phyloP scores from a whole-genome alignment of 192 early-diverging fungal species.

The Dimargaris cristalligena region DNA sequence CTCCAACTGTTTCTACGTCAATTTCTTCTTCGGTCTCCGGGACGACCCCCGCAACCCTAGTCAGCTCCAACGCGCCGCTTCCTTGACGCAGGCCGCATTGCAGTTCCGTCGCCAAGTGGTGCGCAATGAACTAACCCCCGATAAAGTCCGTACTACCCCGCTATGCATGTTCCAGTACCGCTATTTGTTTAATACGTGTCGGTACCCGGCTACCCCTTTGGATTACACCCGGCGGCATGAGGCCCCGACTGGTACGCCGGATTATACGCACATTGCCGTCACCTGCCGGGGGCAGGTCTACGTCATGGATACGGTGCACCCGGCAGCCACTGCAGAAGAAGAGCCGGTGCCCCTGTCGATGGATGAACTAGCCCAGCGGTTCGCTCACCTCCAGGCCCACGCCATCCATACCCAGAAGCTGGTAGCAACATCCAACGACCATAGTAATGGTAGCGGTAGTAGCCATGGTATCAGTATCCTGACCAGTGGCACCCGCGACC shows the following conservation, averaged over 20 bases:
- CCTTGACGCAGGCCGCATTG: slow-evolving; percentile 43
- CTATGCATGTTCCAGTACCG: slow-evolving; percentile 75
- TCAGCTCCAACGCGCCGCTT: slow-evolving; percentile 36
- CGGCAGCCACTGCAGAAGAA: slow-evolving; percentile 15
- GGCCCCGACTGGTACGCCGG: slow-evolving; percentile 11
- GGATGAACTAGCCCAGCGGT: slow-evolving; percentile 33
- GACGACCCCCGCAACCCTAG: slow-evolving; percentile 14
- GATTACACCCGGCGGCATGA: slow-evolving; percentile 46
- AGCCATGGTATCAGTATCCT: slow-evolving; percentile 26
- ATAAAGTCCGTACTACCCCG: slow-evolving; percentile 44
- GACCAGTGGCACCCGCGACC: slow-evolving; percentile 33
- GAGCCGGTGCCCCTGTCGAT: slow-evolving; percentile 26
- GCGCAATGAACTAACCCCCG: slow-evolving; percentile 45
- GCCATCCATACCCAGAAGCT: no score
- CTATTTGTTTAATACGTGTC: slow-evolving; percentile 66
- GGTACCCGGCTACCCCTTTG: slow-evolving; percentile 44
- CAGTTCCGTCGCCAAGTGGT: slow-evolving; percentile 38
- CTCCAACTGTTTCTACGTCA: slow-evolving; percentile 29
- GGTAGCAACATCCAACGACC: no score
- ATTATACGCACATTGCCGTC: slow-evolving; percentile 50
- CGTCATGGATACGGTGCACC: slow-evolving; percentile 38
- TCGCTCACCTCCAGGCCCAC: neutral
- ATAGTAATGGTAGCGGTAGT: neutral
- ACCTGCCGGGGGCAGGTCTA: slow-evolving; percentile 64
- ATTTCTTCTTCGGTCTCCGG: slow-evolving; percentile 32